phyloP scores from a whole-genome alignment of 192 early-diverging fungal genomes.

The Coemansia sp. region DNA sequence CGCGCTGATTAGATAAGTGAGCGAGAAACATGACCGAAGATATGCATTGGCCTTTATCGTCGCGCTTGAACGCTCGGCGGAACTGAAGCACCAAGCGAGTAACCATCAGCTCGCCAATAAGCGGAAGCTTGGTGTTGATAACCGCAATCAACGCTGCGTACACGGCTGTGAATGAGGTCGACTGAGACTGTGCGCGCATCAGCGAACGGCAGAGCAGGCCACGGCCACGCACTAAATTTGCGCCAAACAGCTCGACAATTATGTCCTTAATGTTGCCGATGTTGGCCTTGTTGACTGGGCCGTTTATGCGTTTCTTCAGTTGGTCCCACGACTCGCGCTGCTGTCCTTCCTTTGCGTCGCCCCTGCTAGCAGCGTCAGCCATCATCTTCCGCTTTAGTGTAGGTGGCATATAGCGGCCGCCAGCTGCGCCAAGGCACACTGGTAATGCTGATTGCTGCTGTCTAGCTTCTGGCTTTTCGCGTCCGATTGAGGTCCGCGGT shows the following conservation, averaged over 20 bases:
- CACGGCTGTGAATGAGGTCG: slow-evolving; percentile 86
- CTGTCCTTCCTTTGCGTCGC: slow-evolving; percentile 12
- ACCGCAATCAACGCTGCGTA: slow-evolving; percentile 86
- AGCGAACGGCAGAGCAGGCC: slow-evolving; percentile 82
- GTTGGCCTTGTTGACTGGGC: slow-evolving; percentile 94
- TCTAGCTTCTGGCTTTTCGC: too few species aligned
- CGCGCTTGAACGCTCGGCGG: slow-evolving; percentile 84
- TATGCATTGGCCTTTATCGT: slow-evolving; percentile 86
- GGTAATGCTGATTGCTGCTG: background rate
- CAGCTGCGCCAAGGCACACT: background rate
- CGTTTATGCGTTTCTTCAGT: slow-evolving; percentile 92
- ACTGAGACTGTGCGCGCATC: slow-evolving; percentile 88
- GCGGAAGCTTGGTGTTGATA: slow-evolving; percentile 91
- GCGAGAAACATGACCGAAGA: slow-evolving; percentile 84
- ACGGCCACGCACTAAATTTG: slow-evolving; percentile 89
- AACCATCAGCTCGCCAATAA: slow-evolving; percentile 84
- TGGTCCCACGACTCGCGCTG: slow-evolving; percentile 94
- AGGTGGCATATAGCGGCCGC: slow-evolving; percentile 76
- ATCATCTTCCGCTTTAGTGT: slow-evolving; percentile 74
- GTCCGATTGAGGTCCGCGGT: background rate
- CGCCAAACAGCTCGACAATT: slow-evolving; percentile 82
- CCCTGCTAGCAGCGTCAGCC: slow-evolving; percentile 9
- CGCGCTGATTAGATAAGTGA: slow-evolving; percentile 87
- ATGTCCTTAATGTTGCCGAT: slow-evolving; percentile 87
- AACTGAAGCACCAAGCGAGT: slow-evolving; percentile 85